Base-by-base conservation (phyloP, 1,139 yeast species). In the Zygoascus sp. region DNA sequence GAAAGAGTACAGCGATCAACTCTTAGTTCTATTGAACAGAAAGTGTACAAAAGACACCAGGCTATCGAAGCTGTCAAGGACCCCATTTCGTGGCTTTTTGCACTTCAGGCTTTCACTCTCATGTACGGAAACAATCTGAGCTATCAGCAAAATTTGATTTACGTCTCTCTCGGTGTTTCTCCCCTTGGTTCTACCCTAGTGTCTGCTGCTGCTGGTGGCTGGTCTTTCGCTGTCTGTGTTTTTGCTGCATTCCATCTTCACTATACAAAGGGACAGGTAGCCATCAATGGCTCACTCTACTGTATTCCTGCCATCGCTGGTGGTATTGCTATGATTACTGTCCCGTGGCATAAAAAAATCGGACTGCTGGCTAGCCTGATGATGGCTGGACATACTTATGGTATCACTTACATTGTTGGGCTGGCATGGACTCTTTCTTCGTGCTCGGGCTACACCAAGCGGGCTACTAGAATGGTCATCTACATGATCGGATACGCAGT, bases 181-280 rank as follows among this genome's bases (percentile, higher is more conserved):
- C 69, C 66, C 52, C 62, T 77, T 46, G 70, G 69, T 44, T 72
- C 81, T 1, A 75, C 80, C 1, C 60, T 77, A 28, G 79, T 77
- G 5, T 70, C 80, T 3, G 79, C 76, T 44, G 80, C 79, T 1
- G 68, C 74, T 37, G 74, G 76, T 42, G 75, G 77, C 0, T 75
- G 67, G 50, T 67, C 74, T 1, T 61, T 65, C 3, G 51, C 63
- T 2, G 67, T 69, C 60, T 59, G 68, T 21, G 40, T 67, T 22
- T 54, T 66, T 16, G 70, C 74, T 2, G 56, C 65, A 23, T 47
- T 58, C 10, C 53, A 65, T 40, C 52, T 70, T 47, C 43, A 20
- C 16, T 25, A 34, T 17, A n/a, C 42, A 20, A 49, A 51, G 30
- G 46, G 42, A 13, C 32, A 49, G 13, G 28, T 68, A 5, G 72